Base-by-base conservation (phyloP, 1,284 basidiomycete species). In the Ganoderma resinaceum region DNA sequence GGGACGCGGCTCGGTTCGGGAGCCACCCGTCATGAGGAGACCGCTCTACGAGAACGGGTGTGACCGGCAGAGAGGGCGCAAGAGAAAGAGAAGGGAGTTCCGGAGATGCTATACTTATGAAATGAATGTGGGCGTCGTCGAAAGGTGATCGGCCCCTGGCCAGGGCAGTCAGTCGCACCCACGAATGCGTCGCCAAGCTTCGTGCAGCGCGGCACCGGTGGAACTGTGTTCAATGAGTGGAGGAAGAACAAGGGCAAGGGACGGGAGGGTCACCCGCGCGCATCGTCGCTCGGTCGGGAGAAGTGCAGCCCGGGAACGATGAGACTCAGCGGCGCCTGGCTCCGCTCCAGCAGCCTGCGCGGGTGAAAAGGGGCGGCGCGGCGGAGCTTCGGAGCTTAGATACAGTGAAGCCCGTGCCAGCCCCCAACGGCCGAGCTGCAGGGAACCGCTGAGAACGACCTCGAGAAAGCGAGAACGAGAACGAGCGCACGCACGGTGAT, bases 111-210 rank as follows among this genome's bases (percentile, higher is more conserved):
- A 58, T 58, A 58, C 31, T 49, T 49, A 26, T 49, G 46, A 31
- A 37, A 37, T 58, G 55, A 58, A 58, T 58, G 55, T 37, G 55
- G 55, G 31, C 20, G 55, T 58, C 33, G 35, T 33, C 65, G 38
- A 55, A 26, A 46, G 35, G 61, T 23, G 61, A 66, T 63, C 64
- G 63, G 63, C 38, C 46, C 63, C 63, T 63, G 59, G 42, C 55
- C 37, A 52, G 61, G 53, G 64, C 26, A 23, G 31, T 26, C 23
- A 37, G 35, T 29, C 11, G 11, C 31, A 61, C 62, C 40, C 31
- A 53, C 63, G 57, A 58, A 55, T 55, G 43, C 5, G 53, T 37
- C 33, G 33, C 33, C 18, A 37, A n/a, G 20, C 55, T 33, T 58
- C 55, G 55, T 58, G 55, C 18, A 58, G 55, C 6, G 33, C 55